A percentile compares a stretch with the other conserved stretches of the same genome.
phyloP scores from a whole-genome alignment of 1,284 basidiomycete species.

The Cutaneotrichosporon mucoides region DNA sequence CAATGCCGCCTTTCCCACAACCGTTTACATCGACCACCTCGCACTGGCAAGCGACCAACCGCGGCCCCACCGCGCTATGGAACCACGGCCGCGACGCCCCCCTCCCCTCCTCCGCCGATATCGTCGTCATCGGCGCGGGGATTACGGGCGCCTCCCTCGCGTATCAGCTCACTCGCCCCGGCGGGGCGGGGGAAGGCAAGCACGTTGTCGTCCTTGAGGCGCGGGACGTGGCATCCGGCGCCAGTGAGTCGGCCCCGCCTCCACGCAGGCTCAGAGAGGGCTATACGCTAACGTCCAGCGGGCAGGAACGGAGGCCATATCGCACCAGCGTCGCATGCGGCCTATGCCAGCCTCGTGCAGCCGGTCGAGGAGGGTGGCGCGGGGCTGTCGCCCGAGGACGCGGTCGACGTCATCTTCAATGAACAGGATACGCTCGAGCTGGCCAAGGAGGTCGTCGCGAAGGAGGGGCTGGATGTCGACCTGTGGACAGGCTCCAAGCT shows the following conservation, averaged over 20 bases:
- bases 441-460: slow-evolving; percentile 56
- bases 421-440: slow-evolving; percentile 66
- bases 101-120: slow-evolving; percentile 23
- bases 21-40: slow-evolving; percentile 4
- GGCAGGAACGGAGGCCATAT: slow-evolving; percentile 44
- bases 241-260: slow-evolving; percentile 24
- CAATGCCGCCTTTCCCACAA: slow-evolving; percentile 6
- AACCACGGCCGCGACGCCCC: slow-evolving; percentile 21
- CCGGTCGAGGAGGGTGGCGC: slow-evolving; percentile 31
- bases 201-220: slow-evolving; percentile 34
- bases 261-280: no score
- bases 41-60: slow-evolving; percentile 19
- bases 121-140: slow-evolving; percentile 28
- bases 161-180: slow-evolving; percentile 31
- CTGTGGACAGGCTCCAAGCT: slow-evolving; percentile 26
- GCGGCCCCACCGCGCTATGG: slow-evolving; percentile 24
- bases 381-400: slow-evolving; percentile 43
- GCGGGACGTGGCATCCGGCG: slow-evolving; percentile 39
- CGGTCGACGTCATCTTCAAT: slow-evolving; percentile 54
- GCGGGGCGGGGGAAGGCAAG: slow-evolving; percentile 22
- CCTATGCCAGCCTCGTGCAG: slow-evolving; percentile 15
- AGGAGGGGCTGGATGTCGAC: slow-evolving; percentile 28
- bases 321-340: slow-evolving; percentile 27
- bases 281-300: no score
- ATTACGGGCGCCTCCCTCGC: slow-evolving; percentile 25